Base-by-base conservation (phyloP, 1,284 basidiomycete species). In the Cryptococcus neoformans region DNA sequence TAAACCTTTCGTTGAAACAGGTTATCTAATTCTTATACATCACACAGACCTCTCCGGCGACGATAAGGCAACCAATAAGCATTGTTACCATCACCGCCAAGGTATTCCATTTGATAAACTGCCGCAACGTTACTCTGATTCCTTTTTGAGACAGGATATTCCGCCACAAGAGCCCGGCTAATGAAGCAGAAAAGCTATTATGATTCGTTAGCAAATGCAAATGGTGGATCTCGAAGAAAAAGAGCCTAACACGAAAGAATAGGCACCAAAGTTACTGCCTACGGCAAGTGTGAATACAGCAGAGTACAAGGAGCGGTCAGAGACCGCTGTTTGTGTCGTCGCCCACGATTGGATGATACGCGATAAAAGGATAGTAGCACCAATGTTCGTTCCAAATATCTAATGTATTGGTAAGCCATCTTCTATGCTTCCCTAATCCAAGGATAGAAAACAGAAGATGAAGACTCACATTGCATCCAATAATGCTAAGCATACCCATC, bases 321-420 rank as follows among this genome's bases (percentile, higher is more conserved):
- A 69, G 1, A 74, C 68, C 1, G 14, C 44, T 16, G 17, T 10
- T 16, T 53, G 50, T 49, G 62, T 60, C 49, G 68, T 63, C 52
- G 65, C 56, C 74, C 76, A 73, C 54, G 66, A 63, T 52, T 72
- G 72, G 34, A 77, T 55, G 6, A 78, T 66, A 21, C 70, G 58
- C 28, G 68, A 84, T 21, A 97, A 83, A 35, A 99, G 82, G 69
- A 99, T 95, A 0, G 94, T 97, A 2, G 92, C 90, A 44, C 94
- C 95, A 56, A 98, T 97, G 74, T 97, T 97, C 9, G 94, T 97
- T 0, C 93, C 93, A 21, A 89, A 86, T 49, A 93, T 72, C 83
- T 81, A 58, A 5, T 44, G 28, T 28, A 55, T 40, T 62, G 5
- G 21, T 28, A 16, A 39, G 35, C 37, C 36, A 6, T 7, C 21